Base-by-base conservation (phyloP, 1,139 yeast species). In the Zygoascus meyerae region DNA sequence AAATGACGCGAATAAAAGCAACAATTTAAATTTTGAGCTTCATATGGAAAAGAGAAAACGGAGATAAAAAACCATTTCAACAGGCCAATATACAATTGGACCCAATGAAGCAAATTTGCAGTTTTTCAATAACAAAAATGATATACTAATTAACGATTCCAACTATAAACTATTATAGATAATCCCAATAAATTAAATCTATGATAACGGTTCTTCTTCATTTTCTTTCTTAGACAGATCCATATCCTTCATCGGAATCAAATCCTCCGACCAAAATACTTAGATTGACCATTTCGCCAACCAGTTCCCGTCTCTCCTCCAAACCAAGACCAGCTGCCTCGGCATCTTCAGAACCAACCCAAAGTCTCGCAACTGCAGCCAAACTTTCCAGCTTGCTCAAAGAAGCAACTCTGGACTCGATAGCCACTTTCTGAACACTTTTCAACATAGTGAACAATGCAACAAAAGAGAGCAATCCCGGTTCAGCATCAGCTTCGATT, bases 341-440 rank as follows among this genome's bases (percentile, higher is more conserved):
- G n/a, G 66, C 68, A 29, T 55, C 55, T 32, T 62, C 64, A 31
- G 67, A 61, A 26, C 70, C 70, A 33, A 66, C 56, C 69, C 70
- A 66, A 26, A 66, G 53, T 21, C 70, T 61, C 14, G 63, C 63
- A 12, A 52, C 51, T 2, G 61, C 62, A 8, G 65, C 55, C 38
- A 61, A 49, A 34, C 49, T 38, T 47, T 62, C 66, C 34, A 42
- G 21, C 9, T 42, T 34, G 17, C 34, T 17, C 38, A 61, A 41
- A n/a, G 47, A 43, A 36, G 46, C 8, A 36, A 53, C 52, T 31
- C 50, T 50, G 1, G 47, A 43, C 5, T 40, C 35, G 18, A 47
- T 48, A 40, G 47, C 49, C 17, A 48, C 46, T 38, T 48, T 47
- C 47, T 44, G 44, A 14, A 52, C 42, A 29, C 47, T 48, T 30